A percentile compares a stretch with the other conserved stretches of the same genome.
Conservation (phyloP, 768 basidiomycete genomes). For the Melanogaster broomeanus region DNA sequence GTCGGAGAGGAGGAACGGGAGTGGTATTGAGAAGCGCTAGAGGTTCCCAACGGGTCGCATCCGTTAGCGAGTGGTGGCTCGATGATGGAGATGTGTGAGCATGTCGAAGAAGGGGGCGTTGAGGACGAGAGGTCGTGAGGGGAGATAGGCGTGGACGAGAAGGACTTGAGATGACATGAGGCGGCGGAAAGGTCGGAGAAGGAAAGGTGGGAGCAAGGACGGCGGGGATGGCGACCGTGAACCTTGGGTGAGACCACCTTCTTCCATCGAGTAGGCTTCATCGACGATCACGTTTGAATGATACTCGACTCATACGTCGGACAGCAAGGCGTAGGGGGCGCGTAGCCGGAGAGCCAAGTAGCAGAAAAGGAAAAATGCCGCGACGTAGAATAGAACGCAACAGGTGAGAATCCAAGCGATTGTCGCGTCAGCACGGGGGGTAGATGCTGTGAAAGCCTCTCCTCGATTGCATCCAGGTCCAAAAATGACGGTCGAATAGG, state of each 20-base stretch:
- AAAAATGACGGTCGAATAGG: constrained; percentile 67
- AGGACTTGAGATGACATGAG: constrained; percentile 20
- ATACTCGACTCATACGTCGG: constrained; percentile 46
- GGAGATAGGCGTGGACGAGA: constrained; percentile 26
- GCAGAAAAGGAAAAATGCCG: constrained; percentile 43
- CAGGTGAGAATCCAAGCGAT: constrained; percentile 73
- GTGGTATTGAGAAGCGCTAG: constrained; percentile 35
- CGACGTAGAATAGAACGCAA: constrained; percentile 56
- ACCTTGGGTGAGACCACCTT: constrained; percentile 30
- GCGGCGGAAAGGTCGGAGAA: constrained; percentile 31
- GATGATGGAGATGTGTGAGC: constrained; percentile 21
- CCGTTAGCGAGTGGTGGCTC: constrained; percentile 20
- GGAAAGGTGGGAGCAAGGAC: constrained; percentile 21
- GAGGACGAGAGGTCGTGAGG: constrained; percentile 9
- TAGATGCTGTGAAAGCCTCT: constrained; percentile 64
- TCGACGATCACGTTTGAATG: constrained; percentile 34
- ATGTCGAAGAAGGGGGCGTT: constrained; percentile 20
- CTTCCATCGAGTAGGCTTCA: constrained; percentile 47
- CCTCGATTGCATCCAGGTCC: constrained; percentile 60
- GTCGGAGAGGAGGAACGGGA: constrained; percentile 34
- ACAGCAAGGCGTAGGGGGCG: constrained; percentile 48
- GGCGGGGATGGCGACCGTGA: constrained; percentile 11
- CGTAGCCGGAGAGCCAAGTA: constrained; percentile 58
- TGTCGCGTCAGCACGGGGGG: constrained; percentile 61
- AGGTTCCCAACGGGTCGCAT: no score